phyloP scores from a whole-genome alignment of 176 grass and related monocot species.

The Eragrostis curvula region DNA sequence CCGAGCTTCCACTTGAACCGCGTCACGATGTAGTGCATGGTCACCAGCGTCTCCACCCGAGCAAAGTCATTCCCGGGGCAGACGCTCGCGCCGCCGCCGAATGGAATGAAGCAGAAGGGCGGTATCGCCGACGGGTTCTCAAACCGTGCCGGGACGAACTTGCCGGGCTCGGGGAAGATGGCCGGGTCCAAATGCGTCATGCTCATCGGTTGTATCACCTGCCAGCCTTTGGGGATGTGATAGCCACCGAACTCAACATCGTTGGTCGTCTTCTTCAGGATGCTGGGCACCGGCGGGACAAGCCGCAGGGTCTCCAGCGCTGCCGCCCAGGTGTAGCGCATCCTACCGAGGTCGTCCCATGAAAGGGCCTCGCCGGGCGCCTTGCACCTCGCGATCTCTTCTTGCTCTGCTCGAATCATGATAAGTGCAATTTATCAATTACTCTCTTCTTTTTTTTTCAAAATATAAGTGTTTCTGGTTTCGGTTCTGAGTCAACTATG shows the following conservation, averaged over 20 bases:
- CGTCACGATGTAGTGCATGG: constrained; percentile 34
- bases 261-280: background rate
- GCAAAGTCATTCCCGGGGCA: background rate
- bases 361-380: background rate
- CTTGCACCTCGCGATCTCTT: background rate
- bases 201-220: background rate
- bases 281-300: background rate
- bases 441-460: no score
- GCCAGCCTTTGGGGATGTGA: background rate
- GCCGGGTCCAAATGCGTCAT: background rate
- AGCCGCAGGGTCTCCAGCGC: background rate
- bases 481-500: no score
- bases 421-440: no score
- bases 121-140: background rate
- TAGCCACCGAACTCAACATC: background rate
- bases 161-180: background rate
- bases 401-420: background rate
- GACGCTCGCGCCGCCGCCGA: background rate
- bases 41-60: background rate
- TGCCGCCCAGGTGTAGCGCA: background rate
- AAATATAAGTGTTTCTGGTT: no score
- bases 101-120: background rate
- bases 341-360: background rate
- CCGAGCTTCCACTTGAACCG: constrained; percentile 38
- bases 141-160: background rate